Evolutionary conservation across 768 basidiomycete genomes (phyloP).

Genomic region (Leccinum fibrillosum): DNA sequence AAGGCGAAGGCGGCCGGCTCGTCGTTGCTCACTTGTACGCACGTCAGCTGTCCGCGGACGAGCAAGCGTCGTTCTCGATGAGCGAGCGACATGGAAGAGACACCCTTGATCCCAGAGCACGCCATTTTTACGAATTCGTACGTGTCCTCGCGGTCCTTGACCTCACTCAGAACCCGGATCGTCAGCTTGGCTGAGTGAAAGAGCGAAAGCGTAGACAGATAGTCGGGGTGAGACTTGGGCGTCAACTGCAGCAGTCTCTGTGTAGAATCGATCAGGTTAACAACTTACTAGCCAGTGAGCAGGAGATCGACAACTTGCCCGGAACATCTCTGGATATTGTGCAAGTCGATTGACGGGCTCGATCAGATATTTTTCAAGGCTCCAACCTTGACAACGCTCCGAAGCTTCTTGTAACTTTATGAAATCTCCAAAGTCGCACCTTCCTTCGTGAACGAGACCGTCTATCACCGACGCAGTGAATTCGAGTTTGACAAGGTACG

Average conservation of each 20-base stretch:
- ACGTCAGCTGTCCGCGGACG: conserved; percentile 55
- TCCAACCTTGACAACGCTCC: conserved; percentile 57
- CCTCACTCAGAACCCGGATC: conserved; percentile 78
- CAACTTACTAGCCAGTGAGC: neutral
- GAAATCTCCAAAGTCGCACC: conserved; percentile 83
- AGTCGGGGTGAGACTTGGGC: conserved; percentile 65
- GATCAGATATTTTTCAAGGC: conserved; percentile 61
- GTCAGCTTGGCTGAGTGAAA: conserved; percentile 66
- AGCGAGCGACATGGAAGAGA: conserved; percentile 54
- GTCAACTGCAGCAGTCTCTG: conserved; percentile 73
- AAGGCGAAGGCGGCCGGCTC: conserved; percentile 4
- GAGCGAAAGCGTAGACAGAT: conserved; percentile 62
- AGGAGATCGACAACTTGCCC: conserved; percentile 45
- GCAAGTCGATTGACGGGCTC: conserved; percentile 75
- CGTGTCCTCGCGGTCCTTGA: conserved; percentile 83
- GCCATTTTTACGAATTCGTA: conserved; percentile 72
- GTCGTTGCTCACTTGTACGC: conserved; percentile 40
- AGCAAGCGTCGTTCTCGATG: conserved; percentile 73
- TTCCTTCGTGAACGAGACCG: conserved; percentile 42
- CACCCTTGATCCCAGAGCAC: conserved; percentile 54
- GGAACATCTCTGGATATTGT: conserved; percentile 69
- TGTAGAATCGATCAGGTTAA: conserved; percentile 30
- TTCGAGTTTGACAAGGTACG: conserved; percentile 75
- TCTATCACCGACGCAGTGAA: conserved; percentile 54
- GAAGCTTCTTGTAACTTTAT: conserved; percentile 61